Evolutionary conservation across 1,284 basidiomycete genomes (phyloP), one percentile per base, ranked within the genome.

Genomic region (Laetiporus sulphureus): DNA sequence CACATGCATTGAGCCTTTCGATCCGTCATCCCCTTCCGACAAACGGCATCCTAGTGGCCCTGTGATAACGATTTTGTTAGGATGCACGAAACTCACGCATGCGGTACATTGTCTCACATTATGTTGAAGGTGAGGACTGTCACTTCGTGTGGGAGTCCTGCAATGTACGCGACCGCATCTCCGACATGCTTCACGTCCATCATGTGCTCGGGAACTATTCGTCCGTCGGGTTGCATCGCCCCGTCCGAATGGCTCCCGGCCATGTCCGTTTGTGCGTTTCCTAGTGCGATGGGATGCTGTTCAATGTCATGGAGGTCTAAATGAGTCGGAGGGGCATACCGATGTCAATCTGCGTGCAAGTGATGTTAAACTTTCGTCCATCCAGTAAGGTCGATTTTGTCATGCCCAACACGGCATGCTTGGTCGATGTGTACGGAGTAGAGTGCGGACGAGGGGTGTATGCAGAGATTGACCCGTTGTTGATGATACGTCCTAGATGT

Each of bases 381-480:
- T 91, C 89, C 22, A 92, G 75, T 2, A 80, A 73, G 2, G 79
- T 83, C 32, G 72, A 75, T 59, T 83, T 85, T 3, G 88, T 89
- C 11, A 91, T 61, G 0, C 89, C 89, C 1, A 69, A 61, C 39
- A 91, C 76, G 1, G 83, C 89, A 54, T 91, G 87, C 60, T 91
- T 91, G 5, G 84, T 82, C 30, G 77, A 66, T 0, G 85, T 83
- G 59, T 91, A 91, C 0, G 84, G 72, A 4, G 68, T 66, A 0
- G 78, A 72, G 52, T 77, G 63, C 2, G 83, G 84, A 21, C 89
- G 72, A 2, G 89, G 88, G 1, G 77, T 69, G 48, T 83, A 75
- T 0, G 87, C 84, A 0, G 84, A 78, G 42, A 91, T 73, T 29
- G 82, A 87, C 5, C 87, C 86, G 51, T 91, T 90, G 65, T 91